Base-by-base conservation (phyloP, 2,329 filamentous ascomycete genomes). In the Ampelomyces quisqualis region DNA sequence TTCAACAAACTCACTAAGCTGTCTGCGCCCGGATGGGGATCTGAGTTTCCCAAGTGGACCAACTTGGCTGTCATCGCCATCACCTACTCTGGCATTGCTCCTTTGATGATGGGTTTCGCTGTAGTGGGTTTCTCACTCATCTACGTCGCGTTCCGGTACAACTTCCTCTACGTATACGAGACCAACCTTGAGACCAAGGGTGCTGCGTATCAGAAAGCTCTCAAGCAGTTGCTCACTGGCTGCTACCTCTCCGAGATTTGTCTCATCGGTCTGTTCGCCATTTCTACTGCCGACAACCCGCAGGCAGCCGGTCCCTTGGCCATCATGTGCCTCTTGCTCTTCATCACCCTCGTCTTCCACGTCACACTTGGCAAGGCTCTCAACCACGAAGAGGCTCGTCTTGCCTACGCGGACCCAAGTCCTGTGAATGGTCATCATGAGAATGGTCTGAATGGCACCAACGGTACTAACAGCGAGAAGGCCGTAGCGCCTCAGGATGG, bases 71-170 rank as follows among this genome's bases (percentile, higher is more conserved):
- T 69, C 36, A 70, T 70, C 34, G 72, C 72, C 7, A 67, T 75
- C 22, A 70, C 66, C 19, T 76, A 77, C 50, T 69, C 73, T 4
- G 72, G 70, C 52, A 75, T 77, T 38, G 73, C 74, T 7, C 73
- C 73, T 3, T 53, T 77, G 3, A 69, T 75, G 5, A 58, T 76
- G 1, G 70, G 70, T 24, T 76, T 77, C 47, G 68, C 71, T 4
- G 64, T 64, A 5, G 53, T 75, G 10, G 72, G 73, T 11, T 59
- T 76, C 19, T 55, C 52, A 21, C 62, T 76, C 6, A 67, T 74
- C 45, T 76, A 75, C 56, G 46, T 75, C 28, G 72, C 69, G 36
- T 76, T 72, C 57, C 69, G 72, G 13, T 76, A 77, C 64, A 74
- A 73, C 44, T 64, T 75, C 49, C 66, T 76, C 8, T 77, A 74